phyloP scores from a whole-genome alignment of 768 basidiomycete species.

The Lactarius hengduanensis region DNA sequence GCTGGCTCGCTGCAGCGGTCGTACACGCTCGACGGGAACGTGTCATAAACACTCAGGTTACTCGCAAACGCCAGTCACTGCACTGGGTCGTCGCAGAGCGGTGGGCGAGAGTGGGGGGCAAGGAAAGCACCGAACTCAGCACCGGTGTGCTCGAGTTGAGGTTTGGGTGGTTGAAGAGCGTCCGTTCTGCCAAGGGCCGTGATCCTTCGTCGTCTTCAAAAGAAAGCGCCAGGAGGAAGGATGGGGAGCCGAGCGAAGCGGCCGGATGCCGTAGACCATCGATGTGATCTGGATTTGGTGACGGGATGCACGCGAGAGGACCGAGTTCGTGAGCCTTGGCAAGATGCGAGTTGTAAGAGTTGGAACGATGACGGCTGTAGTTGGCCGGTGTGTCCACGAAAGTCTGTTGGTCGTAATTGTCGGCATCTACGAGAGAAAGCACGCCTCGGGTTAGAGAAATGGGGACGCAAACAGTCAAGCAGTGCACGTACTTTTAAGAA shows the following conservation, averaged over 20 bases:
- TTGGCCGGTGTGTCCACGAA: slow-evolving; percentile 47
- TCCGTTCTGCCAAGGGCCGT: slow-evolving; percentile 45
- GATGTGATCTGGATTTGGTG: slow-evolving; percentile 82
- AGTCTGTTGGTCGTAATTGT: slow-evolving; percentile 61
- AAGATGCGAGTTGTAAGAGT: slow-evolving; percentile 69
- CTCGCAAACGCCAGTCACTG: slow-evolving; percentile 87
- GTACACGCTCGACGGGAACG: slow-evolving; percentile 89
- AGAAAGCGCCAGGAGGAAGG: slow-evolving; percentile 55
- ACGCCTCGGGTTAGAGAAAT: not conserved
- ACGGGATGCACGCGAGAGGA: slow-evolving; percentile 78
- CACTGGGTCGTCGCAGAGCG: slow-evolving; percentile 68
- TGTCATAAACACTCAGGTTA: slow-evolving; percentile 93
- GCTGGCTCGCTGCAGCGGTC: slow-evolving; percentile 95
- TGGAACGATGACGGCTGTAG: slow-evolving; percentile 63
- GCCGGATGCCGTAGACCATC: slow-evolving; percentile 74
- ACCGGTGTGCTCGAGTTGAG: slow-evolving; percentile 87
- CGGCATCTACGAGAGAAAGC: slow-evolving; percentile 53
- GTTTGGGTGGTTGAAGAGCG: slow-evolving; percentile 70
- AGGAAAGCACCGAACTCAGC: slow-evolving; percentile 55
- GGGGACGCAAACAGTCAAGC: slow-evolving; percentile 16
- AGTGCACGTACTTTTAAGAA: slow-evolving; percentile 70
- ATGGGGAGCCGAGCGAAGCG: slow-evolving; percentile 26
- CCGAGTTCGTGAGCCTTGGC: slow-evolving; percentile 58
- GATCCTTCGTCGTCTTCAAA: slow-evolving; percentile 46
- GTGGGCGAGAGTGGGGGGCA: slow-evolving; percentile 58